Base-by-base conservation (phyloP, 495 filamentous ascomycete genomes). In the Ascobolus immersus region DNA sequence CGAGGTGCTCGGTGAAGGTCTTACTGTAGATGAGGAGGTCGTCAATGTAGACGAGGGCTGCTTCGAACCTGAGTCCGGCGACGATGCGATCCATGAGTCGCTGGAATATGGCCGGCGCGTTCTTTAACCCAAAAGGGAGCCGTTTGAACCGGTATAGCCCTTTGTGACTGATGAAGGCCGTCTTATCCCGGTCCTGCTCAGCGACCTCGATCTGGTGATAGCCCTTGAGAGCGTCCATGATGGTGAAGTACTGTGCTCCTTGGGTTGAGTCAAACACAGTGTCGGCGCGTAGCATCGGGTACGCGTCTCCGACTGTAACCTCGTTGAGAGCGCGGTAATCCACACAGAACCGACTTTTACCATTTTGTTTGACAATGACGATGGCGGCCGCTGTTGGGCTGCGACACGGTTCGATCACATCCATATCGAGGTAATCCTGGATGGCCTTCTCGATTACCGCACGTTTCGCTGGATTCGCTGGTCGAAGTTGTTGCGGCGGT, bases 31-130 rank as follows among this genome's bases (percentile, higher is more conserved):
- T 14, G 9, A 30, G 28, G 9, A 30, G 7, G 14, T 30, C 28
- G 15, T 38, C 28, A 1, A 38, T 38, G 22, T 38, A 38, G 1
- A 38, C 35, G 7, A 38, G 5, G 0, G 35, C 35, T 13, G 35
- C 35, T 12, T 32, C 18, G 26, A 25, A 38, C 2, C 28, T n/a
- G 2, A 38, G 13, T 2, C 35, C 30, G 3, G 26, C 28, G 4
- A 33, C 21, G 0, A 38, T 12, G 2, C 17, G 17, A 17, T 38
- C 35, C 28, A 38, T 38, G 26, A 38, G 21, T 6, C 35, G 21
- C 14, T 38, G 35, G 14, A 38, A 38, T 4, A 12, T 8, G 0
- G 35, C 35, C 4, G 35, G 35, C 3, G 35, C 28, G 28, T 38
- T 38, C 7, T 14, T 6, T 15, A 30, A 30, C 7, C 28, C 28